Evolutionary conservation across 139 green algal genomes (phyloP).

Genomic region (Chlamydomonas schloesseri): DNA sequence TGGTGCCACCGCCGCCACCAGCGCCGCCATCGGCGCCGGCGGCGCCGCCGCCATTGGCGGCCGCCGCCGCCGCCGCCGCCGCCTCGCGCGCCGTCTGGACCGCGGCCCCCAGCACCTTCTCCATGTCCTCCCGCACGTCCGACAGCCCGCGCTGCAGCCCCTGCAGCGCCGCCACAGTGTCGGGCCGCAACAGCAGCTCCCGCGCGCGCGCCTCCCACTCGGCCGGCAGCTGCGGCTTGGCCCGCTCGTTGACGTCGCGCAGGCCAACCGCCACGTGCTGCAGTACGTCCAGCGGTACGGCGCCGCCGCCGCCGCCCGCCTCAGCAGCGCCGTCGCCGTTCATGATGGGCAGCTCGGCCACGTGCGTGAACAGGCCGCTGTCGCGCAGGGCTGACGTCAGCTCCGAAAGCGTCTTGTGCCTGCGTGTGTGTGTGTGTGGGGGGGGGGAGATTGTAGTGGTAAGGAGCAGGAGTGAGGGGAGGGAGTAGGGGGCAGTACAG

Average conservation of each 20-base stretch:
- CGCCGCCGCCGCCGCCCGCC: neutral
- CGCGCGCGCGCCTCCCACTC: slow-evolving; percentile 44
- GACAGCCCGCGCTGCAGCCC: slow-evolving; percentile 46
- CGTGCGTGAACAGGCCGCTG: slow-evolving; percentile 8
- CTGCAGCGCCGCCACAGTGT: slow-evolving; percentile 28
- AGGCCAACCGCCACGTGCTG: slow-evolving; percentile 47
- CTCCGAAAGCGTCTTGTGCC: slow-evolving; percentile 14
- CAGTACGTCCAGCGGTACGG: slow-evolving; percentile 46
- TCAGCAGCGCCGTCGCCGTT: slow-evolving; percentile 1
- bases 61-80: neutral
- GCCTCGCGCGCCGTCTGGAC: neutral
- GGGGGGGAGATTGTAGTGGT: too few relatives aligned
- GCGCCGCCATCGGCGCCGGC: neutral
- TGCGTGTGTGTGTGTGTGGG: too few relatives aligned
- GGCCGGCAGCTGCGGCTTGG: slow-evolving; percentile 38
- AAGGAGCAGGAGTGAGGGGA: too few relatives aligned
- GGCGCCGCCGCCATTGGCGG: neutral
- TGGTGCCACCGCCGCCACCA: neutral
- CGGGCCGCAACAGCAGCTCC: slow-evolving; percentile 50
- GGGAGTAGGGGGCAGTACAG: too few relatives aligned
- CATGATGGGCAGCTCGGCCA: slow-evolving; percentile 49
- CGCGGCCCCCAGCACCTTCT: neutral
- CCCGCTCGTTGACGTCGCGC: slow-evolving; percentile 12
- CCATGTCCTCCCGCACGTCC: neutral
- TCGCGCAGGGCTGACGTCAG: slow-evolving; percentile 16